A percentile compares a stretch with the other conserved stretches of the same genome.
Conservation (phyloP, 768 basidiomycete genomes). For the Lactarius sanguifluus region DNA sequence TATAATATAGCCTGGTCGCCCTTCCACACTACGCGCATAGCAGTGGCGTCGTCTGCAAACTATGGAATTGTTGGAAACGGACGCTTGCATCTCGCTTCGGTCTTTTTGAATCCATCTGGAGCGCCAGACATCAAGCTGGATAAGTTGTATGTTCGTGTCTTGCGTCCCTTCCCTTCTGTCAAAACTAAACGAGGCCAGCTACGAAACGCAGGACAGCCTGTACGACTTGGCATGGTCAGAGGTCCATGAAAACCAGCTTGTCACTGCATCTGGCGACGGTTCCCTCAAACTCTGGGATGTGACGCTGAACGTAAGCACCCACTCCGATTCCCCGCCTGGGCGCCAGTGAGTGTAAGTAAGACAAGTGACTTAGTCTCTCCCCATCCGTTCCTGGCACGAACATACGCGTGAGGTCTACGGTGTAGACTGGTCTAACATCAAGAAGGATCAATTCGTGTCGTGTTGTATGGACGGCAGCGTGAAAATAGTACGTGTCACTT, state of each 20-base stretch:
- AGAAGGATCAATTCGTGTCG: conserved; percentile 84
- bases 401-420: conserved; percentile 91
- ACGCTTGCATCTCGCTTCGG: conserved; percentile 67
- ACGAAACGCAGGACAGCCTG: conserved; percentile 85
- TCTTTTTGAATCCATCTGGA: conserved; percentile 49
- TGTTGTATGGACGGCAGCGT: conserved; percentile 91
- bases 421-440: conserved; percentile 93
- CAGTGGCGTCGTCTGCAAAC: conserved; percentile 84
- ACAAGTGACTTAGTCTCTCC: conserved; percentile 64
- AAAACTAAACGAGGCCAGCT: conserved; percentile 55
- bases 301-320: conserved; percentile 64
- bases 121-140: conserved; percentile 52
- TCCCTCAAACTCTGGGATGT: conserved; percentile 90
- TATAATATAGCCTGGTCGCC: conserved; percentile 84
- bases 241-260: conserved; percentile 89
- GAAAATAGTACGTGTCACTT: conserved; percentile 65
- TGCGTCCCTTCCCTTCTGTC: neutral
- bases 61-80: conserved; percentile 97
- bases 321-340: conserved; percentile 9
- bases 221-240: conserved; percentile 97
- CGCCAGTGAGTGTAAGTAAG: conserved; percentile 35
- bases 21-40: conserved; percentile 71
- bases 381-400: conserved; percentile 91
- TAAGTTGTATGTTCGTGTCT: conserved; percentile 56
- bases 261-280: conserved; percentile 87